phyloP scores from a whole-genome alignment of 805 yeast genomes.

The Hanseniaspora clermontiae region DNA sequence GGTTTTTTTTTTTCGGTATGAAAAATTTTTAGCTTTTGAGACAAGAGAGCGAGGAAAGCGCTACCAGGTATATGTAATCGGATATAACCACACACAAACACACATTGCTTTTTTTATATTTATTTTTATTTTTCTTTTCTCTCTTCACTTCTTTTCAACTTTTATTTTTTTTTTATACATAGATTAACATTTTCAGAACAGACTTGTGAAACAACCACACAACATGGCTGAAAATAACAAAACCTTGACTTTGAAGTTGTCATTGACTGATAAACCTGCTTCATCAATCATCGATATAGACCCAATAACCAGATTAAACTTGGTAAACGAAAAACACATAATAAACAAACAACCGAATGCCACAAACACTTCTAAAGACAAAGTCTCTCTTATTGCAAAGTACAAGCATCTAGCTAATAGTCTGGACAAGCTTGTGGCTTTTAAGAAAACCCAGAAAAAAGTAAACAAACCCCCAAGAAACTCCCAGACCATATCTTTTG shows the following conservation, averaged over 20 bases:
- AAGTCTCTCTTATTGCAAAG: not conserved
- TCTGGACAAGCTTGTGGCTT: not conserved
- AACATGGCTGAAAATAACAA: not conserved
- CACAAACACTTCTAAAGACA: not conserved
- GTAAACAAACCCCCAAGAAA: not conserved
- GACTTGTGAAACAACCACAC: no score
- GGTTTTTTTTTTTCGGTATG: no score
- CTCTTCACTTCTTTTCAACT: no score
- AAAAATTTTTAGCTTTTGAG: no score
- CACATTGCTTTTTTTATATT: no score
- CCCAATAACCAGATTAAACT: slow-evolving; percentile 4
- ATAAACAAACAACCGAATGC: not conserved
- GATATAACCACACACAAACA: no score
- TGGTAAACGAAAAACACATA: not conserved
- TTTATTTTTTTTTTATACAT: no score
- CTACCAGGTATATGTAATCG: no score
- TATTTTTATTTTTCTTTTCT: no score
- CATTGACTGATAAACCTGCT: not conserved
- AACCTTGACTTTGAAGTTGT: not conserved
- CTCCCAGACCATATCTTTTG: not conserved
- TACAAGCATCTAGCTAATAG: not conserved
- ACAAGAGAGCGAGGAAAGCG: no score
- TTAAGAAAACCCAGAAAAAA: not conserved
- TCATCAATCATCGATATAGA: slow-evolving; percentile 1
- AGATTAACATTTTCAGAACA: not conserved